Conservation (phyloP, 2,329 filamentous ascomycete species). For the Diaporthe sp. region DNA sequence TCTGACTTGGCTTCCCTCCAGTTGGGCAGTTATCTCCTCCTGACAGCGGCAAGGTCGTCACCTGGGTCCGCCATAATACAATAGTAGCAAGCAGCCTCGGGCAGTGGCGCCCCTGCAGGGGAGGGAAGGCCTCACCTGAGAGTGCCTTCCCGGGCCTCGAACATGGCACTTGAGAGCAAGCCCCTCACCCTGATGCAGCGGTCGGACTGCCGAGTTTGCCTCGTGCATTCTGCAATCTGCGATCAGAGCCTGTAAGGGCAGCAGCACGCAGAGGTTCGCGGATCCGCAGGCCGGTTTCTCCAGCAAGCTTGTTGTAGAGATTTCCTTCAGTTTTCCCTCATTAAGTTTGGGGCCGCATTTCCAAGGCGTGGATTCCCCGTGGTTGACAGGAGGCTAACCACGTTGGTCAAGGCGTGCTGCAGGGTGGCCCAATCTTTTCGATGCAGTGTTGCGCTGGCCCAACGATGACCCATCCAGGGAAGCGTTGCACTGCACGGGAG, state of each 20-base stretch:
- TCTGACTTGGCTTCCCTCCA: conserved; percentile 29
- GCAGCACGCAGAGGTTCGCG: conserved; percentile 21
- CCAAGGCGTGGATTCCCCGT: conserved; percentile 29
- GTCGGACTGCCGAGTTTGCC: conserved; percentile 22
- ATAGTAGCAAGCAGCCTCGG: conserved; percentile 24
- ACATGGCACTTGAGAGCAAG: neutral
- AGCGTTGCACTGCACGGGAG: conserved; percentile 27
- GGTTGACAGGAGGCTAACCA: conserved; percentile 28
- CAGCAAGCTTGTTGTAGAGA: conserved; percentile 25
- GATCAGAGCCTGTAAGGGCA: conserved; percentile 31
- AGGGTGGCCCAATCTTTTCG: conserved; percentile 31
- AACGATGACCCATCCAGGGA: conserved; percentile 30
- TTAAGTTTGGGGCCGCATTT: conserved; percentile 31
- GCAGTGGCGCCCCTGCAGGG: conserved; percentile 12
- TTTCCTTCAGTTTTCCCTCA: conserved; percentile 20
- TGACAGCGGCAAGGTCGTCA: conserved; percentile 28
- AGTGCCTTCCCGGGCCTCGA: neutral
- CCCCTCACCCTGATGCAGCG: conserved; percentile 28
- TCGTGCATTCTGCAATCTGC: conserved; percentile 32
- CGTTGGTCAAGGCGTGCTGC: conserved; percentile 32
- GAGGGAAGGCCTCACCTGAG: conserved; percentile 14
- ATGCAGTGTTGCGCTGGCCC: conserved; percentile 33
- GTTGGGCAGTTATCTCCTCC: conserved; percentile 27
- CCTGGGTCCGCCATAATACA: conserved; percentile 31
- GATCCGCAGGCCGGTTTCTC: conserved; percentile 20